Evolutionary conservation across 1,284 basidiomycete genomes (phyloP).

Genomic region (Cutaneotrichosporon spelunceum): DNA sequence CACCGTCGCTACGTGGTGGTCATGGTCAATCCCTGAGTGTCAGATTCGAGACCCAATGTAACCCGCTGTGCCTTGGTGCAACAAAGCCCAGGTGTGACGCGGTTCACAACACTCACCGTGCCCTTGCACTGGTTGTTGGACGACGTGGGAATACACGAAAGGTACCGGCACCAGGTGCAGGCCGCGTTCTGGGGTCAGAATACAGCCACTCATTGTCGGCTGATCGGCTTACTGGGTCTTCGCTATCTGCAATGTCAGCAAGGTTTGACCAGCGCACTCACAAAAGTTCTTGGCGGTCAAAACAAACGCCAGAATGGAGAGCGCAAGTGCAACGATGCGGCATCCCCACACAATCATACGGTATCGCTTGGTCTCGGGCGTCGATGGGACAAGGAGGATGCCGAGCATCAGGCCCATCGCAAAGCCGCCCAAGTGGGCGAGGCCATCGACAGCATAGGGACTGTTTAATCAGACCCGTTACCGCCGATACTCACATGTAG

Average conservation of each 20-base stretch:
- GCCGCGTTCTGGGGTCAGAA: slow-evolving; percentile 54
- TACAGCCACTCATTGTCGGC: no score
- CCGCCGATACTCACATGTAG: slow-evolving; percentile 56
- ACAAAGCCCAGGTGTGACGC: neutral
- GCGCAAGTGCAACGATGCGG: slow-evolving; percentile 67
- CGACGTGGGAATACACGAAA: slow-evolving; percentile 77
- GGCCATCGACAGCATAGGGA: slow-evolving; percentile 46
- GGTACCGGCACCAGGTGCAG: slow-evolving; percentile 83
- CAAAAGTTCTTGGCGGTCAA: slow-evolving; percentile 82
- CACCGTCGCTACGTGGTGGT: neutral
- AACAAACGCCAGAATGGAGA: slow-evolving; percentile 76
- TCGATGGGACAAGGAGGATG: slow-evolving; percentile 82
- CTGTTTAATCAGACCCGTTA: slow-evolving; percentile 18
- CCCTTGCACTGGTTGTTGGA: slow-evolving; percentile 76
- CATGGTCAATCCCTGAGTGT: neutral
- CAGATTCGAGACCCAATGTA: neutral
- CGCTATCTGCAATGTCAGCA: slow-evolving; percentile 30
- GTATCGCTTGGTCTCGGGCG: slow-evolving; percentile 71
- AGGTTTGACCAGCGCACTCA: slow-evolving; percentile 23
- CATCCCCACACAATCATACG: slow-evolving; percentile 69
- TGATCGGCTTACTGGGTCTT: slow-evolving; percentile 34
- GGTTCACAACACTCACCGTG: slow-evolving; percentile 33
- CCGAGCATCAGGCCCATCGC: slow-evolving; percentile 73
- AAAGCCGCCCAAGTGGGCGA: slow-evolving; percentile 54
- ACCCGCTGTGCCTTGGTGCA: neutral